A percentile compares a stretch with the other conserved stretches of the same genome.
Conservation (phyloP, 2,329 filamentous ascomycete genomes). For the Alternaria sp. region DNA sequence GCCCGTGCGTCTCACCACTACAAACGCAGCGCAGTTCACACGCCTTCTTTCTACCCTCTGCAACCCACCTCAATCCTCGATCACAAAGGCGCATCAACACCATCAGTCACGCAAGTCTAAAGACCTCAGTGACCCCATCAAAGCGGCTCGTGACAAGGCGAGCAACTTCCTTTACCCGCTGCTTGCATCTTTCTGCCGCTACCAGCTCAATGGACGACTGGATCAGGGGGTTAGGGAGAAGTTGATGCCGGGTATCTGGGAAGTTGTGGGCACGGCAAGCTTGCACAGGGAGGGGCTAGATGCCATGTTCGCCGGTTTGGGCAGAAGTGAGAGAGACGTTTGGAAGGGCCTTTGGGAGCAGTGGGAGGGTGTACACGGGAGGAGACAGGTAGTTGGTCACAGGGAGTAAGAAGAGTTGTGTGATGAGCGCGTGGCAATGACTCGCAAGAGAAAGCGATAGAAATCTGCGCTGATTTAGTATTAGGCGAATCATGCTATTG, state of each 20-base stretch:
- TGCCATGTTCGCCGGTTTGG: constrained; percentile 52
- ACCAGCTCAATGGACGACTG: constrained; percentile 60
- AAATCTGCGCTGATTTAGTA: not conserved
- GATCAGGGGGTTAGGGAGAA: constrained; percentile 61
- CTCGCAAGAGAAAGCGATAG: not conserved
- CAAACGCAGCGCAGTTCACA: constrained; percentile 61
- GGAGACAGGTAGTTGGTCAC: constrained; percentile 25
- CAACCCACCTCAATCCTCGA: constrained; percentile 67
- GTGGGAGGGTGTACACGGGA: constrained; percentile 43
- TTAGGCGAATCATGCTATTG: not conserved
- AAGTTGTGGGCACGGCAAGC: constrained; percentile 44
- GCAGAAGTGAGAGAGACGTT: constrained; percentile 44
- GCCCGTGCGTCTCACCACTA: constrained; percentile 44
- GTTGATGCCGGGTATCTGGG: constrained; percentile 66
- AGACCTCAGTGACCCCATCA: constrained; percentile 66
- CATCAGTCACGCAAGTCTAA: constrained; percentile 33
- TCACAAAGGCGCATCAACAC: constrained; percentile 54
- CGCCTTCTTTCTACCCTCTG: constrained; percentile 67
- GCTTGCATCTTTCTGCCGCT: constrained; percentile 64
- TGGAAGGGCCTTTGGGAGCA: constrained; percentile 51
- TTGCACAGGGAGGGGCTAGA: constrained; percentile 44
- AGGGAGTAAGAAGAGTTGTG: constrained; percentile 6
- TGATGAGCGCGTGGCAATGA: no score
- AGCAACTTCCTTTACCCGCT: constrained; percentile 67
- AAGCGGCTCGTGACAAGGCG: constrained; percentile 65